Evolutionary conservation across 179 eudicot genomes (phyloP).

Genomic region (Dionaea muscipula): DNA sequence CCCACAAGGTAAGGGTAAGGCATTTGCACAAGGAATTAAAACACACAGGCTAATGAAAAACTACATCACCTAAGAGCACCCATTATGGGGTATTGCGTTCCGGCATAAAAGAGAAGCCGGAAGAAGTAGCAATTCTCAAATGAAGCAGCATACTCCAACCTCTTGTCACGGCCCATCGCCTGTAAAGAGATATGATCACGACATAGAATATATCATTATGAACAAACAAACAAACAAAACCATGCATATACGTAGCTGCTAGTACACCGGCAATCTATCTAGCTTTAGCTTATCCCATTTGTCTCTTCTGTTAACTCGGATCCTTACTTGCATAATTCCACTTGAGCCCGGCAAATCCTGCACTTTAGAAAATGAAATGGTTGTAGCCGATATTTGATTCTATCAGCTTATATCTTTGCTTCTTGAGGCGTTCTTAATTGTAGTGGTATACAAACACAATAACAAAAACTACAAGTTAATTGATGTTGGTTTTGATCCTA

Average conservation of each 20-base stretch:
- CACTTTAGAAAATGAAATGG: slow-evolving; percentile 3
- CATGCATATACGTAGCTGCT: too few relatives aligned
- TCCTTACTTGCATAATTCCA: slow-evolving; percentile 93
- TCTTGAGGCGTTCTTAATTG: too few relatives aligned
- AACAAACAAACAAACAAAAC: too few relatives aligned
- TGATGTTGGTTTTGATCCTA: too few relatives aligned
- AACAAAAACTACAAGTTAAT: background rate
- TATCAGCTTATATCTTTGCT: too few relatives aligned
- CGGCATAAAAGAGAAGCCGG: slow-evolving; percentile 80
- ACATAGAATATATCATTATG: background rate
- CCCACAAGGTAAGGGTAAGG: too few relatives aligned
- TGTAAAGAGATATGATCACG: slow-evolving; percentile 13
- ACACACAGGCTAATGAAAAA: background rate
- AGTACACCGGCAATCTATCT: too few relatives aligned
- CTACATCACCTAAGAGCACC: slow-evolving; percentile 73
- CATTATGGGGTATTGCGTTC: slow-evolving; percentile 96
- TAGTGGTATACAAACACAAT: background rate
- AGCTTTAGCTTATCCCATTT: too few relatives aligned
- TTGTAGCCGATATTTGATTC: background rate
- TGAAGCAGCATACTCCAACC: slow-evolving; percentile 88
- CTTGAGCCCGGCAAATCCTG: slow-evolving; percentile 94
- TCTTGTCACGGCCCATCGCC: slow-evolving; percentile 95
- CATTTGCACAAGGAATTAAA: too few relatives aligned
- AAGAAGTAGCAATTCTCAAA: slow-evolving; percentile 78
- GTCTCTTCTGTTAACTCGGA: background rate